Evolutionary conservation across 768 basidiomycete species (phyloP), one percentile per base, ranked within the genome.

Genomic region (Calocera viscosa): DNA sequence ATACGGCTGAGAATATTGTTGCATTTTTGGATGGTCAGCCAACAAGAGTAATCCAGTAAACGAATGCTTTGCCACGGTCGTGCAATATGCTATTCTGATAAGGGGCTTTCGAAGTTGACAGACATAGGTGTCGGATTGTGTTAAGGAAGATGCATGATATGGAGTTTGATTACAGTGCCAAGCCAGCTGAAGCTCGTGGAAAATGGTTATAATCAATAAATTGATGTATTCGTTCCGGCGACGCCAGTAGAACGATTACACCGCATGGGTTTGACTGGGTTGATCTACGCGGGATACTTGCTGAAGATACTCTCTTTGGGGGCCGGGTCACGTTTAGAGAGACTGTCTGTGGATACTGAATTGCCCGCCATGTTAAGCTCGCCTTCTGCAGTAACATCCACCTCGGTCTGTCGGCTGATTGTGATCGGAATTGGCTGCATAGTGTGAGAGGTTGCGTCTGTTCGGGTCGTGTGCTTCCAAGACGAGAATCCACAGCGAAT

Each of bases 1-100:
- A 84, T 10, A 83, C 83, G 2, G 83, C 84, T 24, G 82, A 82
- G 34, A 85, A 88, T 71, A 85, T 88, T 70, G 74, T 72, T 1
- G 78, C 77, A 10, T 86, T 83, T 70, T 75, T 86, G 68, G 77
- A 81, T 26, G 83, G 82, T 0, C 68, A 70, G 2, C 72, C 76
- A 5, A 60, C 14, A 19, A 60, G 53, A 19, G 53, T 60, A 19
- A 30, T 60, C 2, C 26, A 60, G 30, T 60, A 60, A 32, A 5
- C 35, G 14, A 5, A 14, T 38, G n/a, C 14, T 38, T 38, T 38
- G 35, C 35, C 14, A 38, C 35, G 35, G 5, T 14, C 35, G 35
- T 14, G 35, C 5, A 38, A 5, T 14, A 5, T 14, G 35, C 35
- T 14, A 38, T 38, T 5, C 35, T 14, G 14, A 38, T 38, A 14